Conservation (phyloP, 192 early-diverging fungal genomes). For the Coemansia sp. region DNA sequence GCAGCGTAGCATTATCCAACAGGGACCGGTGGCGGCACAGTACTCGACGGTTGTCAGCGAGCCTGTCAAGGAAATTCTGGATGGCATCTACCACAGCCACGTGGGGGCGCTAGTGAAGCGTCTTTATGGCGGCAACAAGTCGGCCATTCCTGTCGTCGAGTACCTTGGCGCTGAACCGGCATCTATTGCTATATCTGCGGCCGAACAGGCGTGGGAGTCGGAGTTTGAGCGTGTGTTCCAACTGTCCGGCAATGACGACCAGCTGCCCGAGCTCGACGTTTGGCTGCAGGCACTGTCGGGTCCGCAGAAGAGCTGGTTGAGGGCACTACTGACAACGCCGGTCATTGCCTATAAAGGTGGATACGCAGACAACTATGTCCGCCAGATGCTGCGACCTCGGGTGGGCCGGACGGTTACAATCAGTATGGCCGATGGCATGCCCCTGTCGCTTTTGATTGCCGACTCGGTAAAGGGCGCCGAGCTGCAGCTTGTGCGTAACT, state of each 20-base stretch:
- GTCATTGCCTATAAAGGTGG: constrained; percentile 68
- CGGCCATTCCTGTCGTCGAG: constrained; percentile 69
- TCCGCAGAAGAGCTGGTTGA: constrained; percentile 65
- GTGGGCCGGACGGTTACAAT: constrained; percentile 42
- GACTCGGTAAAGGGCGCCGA: neutral
- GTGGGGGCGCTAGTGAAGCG: constrained; percentile 66
- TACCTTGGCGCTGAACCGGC: constrained; percentile 52
- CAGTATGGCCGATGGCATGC: neutral
- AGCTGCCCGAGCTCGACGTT: constrained; percentile 15
- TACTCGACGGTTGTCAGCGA: constrained; percentile 72
- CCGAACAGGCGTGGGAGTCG: too few species aligned
- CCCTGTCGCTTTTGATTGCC: neutral
- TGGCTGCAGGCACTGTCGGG: constrained; percentile 70
- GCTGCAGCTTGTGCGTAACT: neutral
- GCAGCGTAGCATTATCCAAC: constrained; percentile 75
- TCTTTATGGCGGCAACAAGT: constrained; percentile 58
- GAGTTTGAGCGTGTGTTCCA: too few species aligned
- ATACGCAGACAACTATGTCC: constrained; percentile 56
- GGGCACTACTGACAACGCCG: constrained; percentile 65
- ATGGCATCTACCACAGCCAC: constrained; percentile 73
- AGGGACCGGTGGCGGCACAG: constrained; percentile 77
- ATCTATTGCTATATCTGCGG: neutral
- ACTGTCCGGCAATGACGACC: too few species aligned
- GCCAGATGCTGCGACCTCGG: constrained; percentile 57
- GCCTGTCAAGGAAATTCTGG: constrained; percentile 83